Evolutionary conservation across 176 grass and related monocot genomes (phyloP), one percentile per base, ranked within the genome.

Genomic region (Aegilops longissima): DNA sequence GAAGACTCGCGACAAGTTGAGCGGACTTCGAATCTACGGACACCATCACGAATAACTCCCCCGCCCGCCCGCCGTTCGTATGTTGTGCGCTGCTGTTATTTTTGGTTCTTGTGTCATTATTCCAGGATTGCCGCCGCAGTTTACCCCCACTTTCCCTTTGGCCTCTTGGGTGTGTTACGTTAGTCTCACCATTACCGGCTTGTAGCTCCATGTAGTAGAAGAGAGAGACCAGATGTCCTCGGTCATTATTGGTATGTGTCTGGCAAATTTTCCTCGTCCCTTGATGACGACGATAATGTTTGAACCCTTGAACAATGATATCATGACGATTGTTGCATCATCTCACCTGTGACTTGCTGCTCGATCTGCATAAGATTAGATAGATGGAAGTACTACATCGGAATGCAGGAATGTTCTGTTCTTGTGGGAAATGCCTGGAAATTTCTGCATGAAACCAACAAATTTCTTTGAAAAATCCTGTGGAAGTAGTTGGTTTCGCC

Each of bases 201-300:
- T 78, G 25, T 90, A 91, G 86, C 62, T 88, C 65, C 77, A 88
- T 58, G 29, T 88, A 88, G 89, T 76, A 59, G 56, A 59, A 59
- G 56, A 59, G 54, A 80, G 89, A 87, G 76, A 88, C 45, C 61
- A 81, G 77, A 71, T 88, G 82, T 56, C 70, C 36, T 11, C 64
- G 29, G 31, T 69, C 84, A 40, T 13, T 70, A 40, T 13, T 70
- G 75, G 47, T 86, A 58, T 52, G 17, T 75, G 51, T 69, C 59
- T 54, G 77, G 82, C 90, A 91, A 91, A 44, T 77, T 91, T 88
- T 91, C 79, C 70, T 84, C 52, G 70, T 77, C 82, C 80, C 85
- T 9, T 88, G 82, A 89, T 65, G 86, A 89, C 88, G 91, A 81
- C 63, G 89, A 89, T 85, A 73, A 88, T 95, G 84, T 89, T 89